Evolutionary conservation across 2,329 filamentous ascomycete genomes (phyloP), one percentile per base, ranked within the genome.

Genomic region (Talaromyces islandicus): DNA sequence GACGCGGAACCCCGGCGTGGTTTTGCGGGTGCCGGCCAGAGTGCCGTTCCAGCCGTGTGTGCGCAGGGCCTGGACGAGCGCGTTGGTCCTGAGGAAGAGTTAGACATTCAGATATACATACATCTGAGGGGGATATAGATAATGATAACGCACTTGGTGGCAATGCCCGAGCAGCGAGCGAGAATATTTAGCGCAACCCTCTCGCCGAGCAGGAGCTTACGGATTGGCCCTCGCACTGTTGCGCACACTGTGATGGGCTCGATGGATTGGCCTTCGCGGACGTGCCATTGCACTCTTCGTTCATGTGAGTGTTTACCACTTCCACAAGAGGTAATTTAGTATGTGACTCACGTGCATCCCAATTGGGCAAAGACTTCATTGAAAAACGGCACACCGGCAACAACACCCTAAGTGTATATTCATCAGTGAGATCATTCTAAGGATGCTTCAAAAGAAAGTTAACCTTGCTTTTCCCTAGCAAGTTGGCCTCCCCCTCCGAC

Each of bases 11-110:
- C 94, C 94, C 0, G 94, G 94, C 0, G 94, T 99, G 0, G 94
- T 99, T 81, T 99, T 99, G 71, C 94, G 85, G 52, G 94, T 99
- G 50, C 94, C 94, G 0, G 94, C 93, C n/a, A 99, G 80, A 2
- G 88, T 88, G 61, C 93, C 93, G 29, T 78, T 80, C 78, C 93
- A 97, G 2, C 92, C 92, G 3, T 84, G 81, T 10, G 77, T 72
- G 52, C 83, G 80, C 19, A 86, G 77, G 29, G 84, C 77, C 27
- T 72, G 64, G 5, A 86, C 76, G 41, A 86, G 76, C 10, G 73
- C 72, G 53, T 66, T 55, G 51, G 66, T 69, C 35, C 61, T 63
- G 30, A 10, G 12, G 5, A 32, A 14, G 51, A 35, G 63, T 60
- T 60, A 60, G 55, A 30, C 52, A 46, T 61, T 11, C 6, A 9